Evolutionary conservation across 2,329 filamentous ascomycete species (phyloP), one percentile per base, ranked within the genome.

Genomic region (Pseudocercospora eumusae): DNA sequence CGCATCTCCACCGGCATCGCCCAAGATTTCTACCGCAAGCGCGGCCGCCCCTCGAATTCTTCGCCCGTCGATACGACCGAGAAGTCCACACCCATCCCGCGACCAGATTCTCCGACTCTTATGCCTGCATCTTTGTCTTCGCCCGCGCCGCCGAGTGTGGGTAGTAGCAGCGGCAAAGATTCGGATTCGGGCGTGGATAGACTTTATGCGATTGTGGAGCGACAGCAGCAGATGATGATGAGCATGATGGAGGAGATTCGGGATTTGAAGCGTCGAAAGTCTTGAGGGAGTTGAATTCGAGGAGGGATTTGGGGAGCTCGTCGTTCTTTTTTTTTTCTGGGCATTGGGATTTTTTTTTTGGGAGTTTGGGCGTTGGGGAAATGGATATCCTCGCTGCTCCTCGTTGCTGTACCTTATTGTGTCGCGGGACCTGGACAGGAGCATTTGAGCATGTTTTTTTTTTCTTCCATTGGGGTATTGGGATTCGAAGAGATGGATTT

Each of bases 11-110:
- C 69, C 1, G 47, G 28, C 18, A 56, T 61, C 13, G 69, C 69
- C 0, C 65, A 64, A 52, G 66, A 70, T 13, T 71, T 66, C 57
- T 71, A 70, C 27, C 63, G 64, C 7, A 31, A 55, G 6, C 27
- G 40, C 15, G 31, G n/a, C n/a, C n/a, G n/a, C n/a, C n/a, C 56
- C 18, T 31, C 28, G 8, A 27, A 45, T 20, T 20, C 36, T 15
- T 64, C 61, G 44, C 57, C 62, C 27, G 47, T n/a, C 7, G 54
- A 45, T 25, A 53, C 53, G n/a, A 66, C 54, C 2, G 64, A 64
- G 52, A 56, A 52, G 20, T 68, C 60, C 4, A 64, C 55, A 1
- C 25, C 10, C 20, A 23, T 50, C 21, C 54, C 55, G 20, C 49
- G 47, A 9, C 20, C 56, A 31, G 53, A 53, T 11, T 60, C 56